Evolutionary conservation across 2,329 filamentous ascomycete species (phyloP).

Genomic region (Cytospora mali): DNA sequence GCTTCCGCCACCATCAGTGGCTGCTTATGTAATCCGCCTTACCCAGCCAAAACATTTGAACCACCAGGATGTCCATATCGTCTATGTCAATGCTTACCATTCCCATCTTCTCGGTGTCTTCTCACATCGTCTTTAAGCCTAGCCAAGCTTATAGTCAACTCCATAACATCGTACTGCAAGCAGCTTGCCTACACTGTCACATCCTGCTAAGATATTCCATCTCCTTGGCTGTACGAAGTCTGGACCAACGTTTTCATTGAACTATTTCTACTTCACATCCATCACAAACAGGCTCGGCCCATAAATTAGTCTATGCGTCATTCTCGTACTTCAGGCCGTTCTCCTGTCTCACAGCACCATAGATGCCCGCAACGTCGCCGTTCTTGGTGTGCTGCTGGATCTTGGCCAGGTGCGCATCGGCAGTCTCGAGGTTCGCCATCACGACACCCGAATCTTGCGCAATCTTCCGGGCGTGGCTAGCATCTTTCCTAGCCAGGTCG

Average conservation of each 20-base stretch:
- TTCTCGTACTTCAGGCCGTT: slow-evolving; percentile 76
- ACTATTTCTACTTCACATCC: background rate
- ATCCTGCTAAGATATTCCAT: background rate
- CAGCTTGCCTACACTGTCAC: background rate
- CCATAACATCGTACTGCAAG: background rate
- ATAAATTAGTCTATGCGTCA: slow-evolving; percentile 36
- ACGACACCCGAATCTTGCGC: slow-evolving; percentile 64
- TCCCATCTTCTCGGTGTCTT: too few relatives aligned
- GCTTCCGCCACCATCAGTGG: slow-evolving; percentile 4
- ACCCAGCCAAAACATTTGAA: too few relatives aligned
- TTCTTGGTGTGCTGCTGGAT: slow-evolving; percentile 67
- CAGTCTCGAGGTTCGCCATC: slow-evolving; percentile 67
- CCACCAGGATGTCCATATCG: too few relatives aligned
- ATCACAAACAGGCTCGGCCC: background rate
- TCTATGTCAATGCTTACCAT: too few relatives aligned
- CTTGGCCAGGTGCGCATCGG: slow-evolving; percentile 66
- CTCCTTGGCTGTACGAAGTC: background rate
- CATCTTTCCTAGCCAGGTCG: slow-evolving; percentile 82
- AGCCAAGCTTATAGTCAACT: too few relatives aligned
- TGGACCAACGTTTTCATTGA: background rate
- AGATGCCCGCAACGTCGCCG: slow-evolving; percentile 81
- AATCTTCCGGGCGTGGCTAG: slow-evolving; percentile 70
- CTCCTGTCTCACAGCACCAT: slow-evolving; percentile 76
- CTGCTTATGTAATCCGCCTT: slow-evolving; percentile 12
- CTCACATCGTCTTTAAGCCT: too few relatives aligned